Percentiles rank a stretch among this genome's conserved stretches.
These are phyloP conservation scores for Boletus coccyginus DNA, from an alignment of 768 basidiomycete genomes.

Conservation along the genomic window DNA sequence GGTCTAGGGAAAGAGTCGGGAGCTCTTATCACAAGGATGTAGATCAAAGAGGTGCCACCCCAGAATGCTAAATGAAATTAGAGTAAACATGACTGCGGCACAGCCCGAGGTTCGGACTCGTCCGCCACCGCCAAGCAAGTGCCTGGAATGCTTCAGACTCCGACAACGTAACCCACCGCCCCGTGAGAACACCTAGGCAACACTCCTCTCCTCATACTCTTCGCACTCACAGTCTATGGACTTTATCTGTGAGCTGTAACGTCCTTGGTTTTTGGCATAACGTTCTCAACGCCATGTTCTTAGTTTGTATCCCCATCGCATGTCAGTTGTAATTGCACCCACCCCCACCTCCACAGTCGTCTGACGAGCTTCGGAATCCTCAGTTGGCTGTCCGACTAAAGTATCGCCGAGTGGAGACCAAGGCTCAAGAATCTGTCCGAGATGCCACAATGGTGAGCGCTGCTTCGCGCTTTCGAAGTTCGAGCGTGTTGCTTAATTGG, in stretches of 20 bases:
- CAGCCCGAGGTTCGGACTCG: no score
- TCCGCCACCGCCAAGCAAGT: no score
- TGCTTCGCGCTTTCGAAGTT: background rate
- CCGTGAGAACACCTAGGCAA: no score
- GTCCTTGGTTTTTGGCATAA: no score
- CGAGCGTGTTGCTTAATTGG: background rate
- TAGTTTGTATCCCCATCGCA: constrained; percentile 54
- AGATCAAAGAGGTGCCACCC: background rate
- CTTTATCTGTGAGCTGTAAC: constrained; percentile 5
- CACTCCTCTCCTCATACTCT: background rate
- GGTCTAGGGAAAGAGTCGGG: constrained; percentile 10
- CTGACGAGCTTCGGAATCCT: constrained; percentile 1
- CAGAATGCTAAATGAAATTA: background rate
- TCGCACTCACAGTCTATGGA: background rate
- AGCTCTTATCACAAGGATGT: background rate
- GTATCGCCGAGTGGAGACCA: constrained; percentile 54
- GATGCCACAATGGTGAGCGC: constrained; percentile 66
- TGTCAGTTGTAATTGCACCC: constrained; percentile 34
- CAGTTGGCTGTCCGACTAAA: constrained; percentile 67
- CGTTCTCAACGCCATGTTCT: constrained; percentile 1
- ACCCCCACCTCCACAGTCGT: constrained; percentile 5
- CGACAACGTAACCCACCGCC: no score
- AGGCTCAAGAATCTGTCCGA: constrained; percentile 59
- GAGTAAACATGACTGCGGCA: no score
- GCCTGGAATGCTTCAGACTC: no score